Conservation (phyloP, 2,329 filamentous ascomycete genomes). For the Lasiodiplodia sp. region DNA sequence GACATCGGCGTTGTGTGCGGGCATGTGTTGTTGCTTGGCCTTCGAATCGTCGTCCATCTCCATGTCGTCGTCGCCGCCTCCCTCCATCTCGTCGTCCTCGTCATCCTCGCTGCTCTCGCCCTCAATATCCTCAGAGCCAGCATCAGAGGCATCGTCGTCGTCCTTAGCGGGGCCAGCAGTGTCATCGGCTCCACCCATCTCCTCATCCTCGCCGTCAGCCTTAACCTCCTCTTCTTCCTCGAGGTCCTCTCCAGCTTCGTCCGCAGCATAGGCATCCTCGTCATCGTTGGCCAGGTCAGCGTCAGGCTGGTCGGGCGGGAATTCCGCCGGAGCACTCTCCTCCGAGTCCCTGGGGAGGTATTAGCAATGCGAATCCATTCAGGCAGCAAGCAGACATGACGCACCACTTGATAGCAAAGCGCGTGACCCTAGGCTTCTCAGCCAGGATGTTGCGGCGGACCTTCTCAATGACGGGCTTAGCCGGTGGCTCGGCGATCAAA, state of each 20-base stretch:
- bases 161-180: constrained; percentile 60
- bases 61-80: constrained; percentile 64
- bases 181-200: constrained; percentile 76
- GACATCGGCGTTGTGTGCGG: constrained; percentile 40
- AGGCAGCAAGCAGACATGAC: constrained; percentile 39
- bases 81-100: constrained; percentile 70
- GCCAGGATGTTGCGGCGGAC: constrained; percentile 91
- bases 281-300: constrained; percentile 87
- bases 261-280: constrained; percentile 83
- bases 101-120: constrained; percentile 77
- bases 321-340: constrained; percentile 93
- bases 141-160: constrained; percentile 71
- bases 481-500: constrained; percentile 84
- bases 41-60: constrained; percentile 63
- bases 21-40: constrained; percentile 40
- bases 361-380: constrained; percentile 4
- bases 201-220: constrained; percentile 68
- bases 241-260: constrained; percentile 77
- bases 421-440: constrained; percentile 95
- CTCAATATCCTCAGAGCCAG: constrained; percentile 80
- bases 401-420: constrained; percentile 98
- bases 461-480: constrained; percentile 91
- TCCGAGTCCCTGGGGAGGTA: constrained; percentile 83
- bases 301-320: constrained; percentile 96
- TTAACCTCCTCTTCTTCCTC: constrained; percentile 55